Percentiles rank a stretch among this genome's conserved stretches.
Conservation (phyloP, 2,329 filamentous ascomycete species). For the Trichoderma semiorbis region DNA sequence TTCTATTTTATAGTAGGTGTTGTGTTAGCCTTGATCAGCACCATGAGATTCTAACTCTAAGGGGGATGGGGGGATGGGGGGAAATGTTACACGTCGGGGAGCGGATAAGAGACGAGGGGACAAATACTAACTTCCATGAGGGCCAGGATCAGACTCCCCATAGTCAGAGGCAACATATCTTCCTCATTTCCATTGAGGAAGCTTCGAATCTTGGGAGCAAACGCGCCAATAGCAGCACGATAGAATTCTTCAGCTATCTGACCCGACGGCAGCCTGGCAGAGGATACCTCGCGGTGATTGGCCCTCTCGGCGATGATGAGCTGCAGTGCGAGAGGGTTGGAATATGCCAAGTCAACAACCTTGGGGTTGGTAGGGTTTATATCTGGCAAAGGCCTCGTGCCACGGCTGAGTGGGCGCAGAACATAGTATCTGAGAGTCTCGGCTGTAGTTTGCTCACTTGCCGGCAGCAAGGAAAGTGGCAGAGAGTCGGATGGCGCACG, state of each 20-base stretch:
- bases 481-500: conserved; percentile 5
- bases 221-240: conserved; percentile 35
- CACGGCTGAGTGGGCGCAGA: conserved; percentile 42
- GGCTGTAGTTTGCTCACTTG: conserved; percentile 36
- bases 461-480: conserved; percentile 31
- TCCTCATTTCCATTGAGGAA: conserved; percentile 34
- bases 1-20: conserved; percentile 20
- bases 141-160: conserved; percentile 45
- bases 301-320: conserved; percentile 45
- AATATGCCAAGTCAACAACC: conserved; percentile 44
- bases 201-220: conserved; percentile 34
- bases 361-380: conserved; percentile 46
- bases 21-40: background rate
- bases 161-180: conserved; percentile 38
- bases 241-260: conserved; percentile 37
- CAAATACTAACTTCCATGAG: conserved; percentile 41
- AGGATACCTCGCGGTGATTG: conserved; percentile 36
- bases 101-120: background rate
- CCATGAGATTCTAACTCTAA: background rate
- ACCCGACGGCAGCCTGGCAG: conserved; percentile 26
- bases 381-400: conserved; percentile 46
- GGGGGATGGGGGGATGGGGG: background rate
- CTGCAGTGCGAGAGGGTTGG: conserved; percentile 43
- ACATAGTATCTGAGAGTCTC: conserved; percentile 46
- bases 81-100: background rate